phyloP scores from a whole-genome alignment of 768 basidiomycete genomes.

The Trametes coccinea region DNA sequence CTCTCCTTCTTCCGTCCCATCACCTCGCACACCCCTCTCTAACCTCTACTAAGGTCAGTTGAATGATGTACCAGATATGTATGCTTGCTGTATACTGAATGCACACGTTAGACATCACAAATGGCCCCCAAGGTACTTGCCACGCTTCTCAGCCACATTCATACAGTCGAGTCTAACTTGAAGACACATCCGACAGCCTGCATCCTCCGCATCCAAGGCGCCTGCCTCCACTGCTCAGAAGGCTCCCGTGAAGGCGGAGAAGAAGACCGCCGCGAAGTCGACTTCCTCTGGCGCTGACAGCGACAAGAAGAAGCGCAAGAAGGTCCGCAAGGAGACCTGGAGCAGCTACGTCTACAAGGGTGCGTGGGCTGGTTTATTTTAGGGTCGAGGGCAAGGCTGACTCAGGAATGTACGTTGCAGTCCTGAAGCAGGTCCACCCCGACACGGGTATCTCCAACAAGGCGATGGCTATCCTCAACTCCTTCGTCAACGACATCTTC shows the following conservation, averaged over 20 bases:
- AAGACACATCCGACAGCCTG: conserved; percentile 33
- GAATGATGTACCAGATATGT: background rate
- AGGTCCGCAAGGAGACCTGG: conserved; percentile 81
- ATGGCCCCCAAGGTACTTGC: conserved; percentile 34
- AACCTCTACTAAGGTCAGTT: conserved; percentile 17
- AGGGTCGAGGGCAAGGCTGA: background rate
- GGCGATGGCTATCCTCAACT: conserved; percentile 82
- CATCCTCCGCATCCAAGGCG: conserved; percentile 60
- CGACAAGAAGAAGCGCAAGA: conserved; percentile 77
- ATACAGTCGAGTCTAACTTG: background rate
- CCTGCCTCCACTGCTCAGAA: conserved; percentile 48
- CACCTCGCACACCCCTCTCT: conserved; percentile 20
- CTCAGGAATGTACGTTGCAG: conserved; percentile 34
- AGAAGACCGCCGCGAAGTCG: conserved; percentile 62
- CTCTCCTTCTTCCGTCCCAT: conserved; percentile 22
- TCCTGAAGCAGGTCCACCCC: conserved; percentile 90
- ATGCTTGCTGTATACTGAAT: conserved; percentile 1
- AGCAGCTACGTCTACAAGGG: conserved; percentile 86
- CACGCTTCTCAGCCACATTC: conserved; percentile 3
- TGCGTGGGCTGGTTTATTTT: conserved; percentile 33
- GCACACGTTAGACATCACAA: conserved; percentile 7
- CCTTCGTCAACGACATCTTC: conserved; percentile 84
- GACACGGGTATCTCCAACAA: conserved; percentile 94
- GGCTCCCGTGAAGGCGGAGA: conserved; percentile 40
- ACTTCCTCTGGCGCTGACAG: conserved; percentile 54